Conservation (phyloP, 371 early-diverging fungal species). For the Rhizopus microsporus region DNA sequence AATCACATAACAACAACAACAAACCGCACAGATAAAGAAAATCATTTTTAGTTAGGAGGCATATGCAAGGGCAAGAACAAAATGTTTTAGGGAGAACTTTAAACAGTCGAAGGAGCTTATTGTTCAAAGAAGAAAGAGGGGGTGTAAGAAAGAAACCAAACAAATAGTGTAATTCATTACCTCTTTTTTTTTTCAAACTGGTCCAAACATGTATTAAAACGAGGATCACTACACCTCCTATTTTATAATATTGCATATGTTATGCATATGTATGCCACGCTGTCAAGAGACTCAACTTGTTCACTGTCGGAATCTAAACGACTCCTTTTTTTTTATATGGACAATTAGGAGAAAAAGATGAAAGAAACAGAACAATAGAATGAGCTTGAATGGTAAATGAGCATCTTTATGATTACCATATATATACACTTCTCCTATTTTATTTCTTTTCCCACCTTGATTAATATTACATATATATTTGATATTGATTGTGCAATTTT, state of each 20-base stretch:
- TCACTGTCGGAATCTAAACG: not conserved
- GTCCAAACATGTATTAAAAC: slow-evolving; percentile 3
- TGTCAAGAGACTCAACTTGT: slow-evolving; percentile 22
- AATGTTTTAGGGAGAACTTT: slow-evolving; percentile 3
- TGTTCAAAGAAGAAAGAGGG: too few species aligned
- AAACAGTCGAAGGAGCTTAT: not conserved
- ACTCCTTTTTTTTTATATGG: slow-evolving; percentile 1
- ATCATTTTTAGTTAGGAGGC: slow-evolving; percentile 1
- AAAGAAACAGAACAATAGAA: not conserved
- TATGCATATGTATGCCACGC: slow-evolving; percentile 16
- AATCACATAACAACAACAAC: not conserved
- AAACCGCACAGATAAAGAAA: slow-evolving; percentile 7
- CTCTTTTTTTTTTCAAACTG: not conserved
- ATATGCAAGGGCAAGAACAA: slow-evolving; percentile 10
- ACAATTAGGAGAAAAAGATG: not conserved
- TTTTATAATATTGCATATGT: slow-evolving; percentile 8
- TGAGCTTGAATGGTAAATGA: not conserved
- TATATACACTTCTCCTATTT: not conserved
- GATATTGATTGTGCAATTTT: not conserved
- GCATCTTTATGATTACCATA: not conserved
- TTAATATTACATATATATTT: too few species aligned
- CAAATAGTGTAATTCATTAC: not conserved
- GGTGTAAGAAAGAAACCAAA: not conserved
- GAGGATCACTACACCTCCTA: slow-evolving; percentile 16
- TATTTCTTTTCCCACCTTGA: not conserved